phyloP scores from a whole-genome alignment of 352 stramenopile species.

The Pythium sukuiense region DNA sequence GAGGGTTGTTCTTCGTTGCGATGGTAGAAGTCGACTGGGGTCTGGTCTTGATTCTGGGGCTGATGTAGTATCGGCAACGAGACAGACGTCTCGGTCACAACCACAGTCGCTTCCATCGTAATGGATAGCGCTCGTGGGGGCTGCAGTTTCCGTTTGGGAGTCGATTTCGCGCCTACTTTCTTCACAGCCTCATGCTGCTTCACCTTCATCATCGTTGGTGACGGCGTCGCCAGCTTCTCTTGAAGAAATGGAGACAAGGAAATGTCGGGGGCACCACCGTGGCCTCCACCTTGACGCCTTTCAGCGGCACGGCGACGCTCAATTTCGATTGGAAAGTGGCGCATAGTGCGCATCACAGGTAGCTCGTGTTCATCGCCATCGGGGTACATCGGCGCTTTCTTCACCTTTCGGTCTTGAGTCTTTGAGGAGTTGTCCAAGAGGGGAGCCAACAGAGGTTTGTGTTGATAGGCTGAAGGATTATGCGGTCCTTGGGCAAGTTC shows the following conservation, averaged over 20 bases:
- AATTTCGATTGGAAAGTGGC: conserved; percentile 19
- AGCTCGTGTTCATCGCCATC: conserved; percentile 13
- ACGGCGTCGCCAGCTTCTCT: conserved; percentile 6
- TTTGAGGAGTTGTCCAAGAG: neutral
- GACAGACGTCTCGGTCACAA: conserved; percentile 35
- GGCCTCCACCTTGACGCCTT: neutral
- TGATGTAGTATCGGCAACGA: conserved; percentile 35
- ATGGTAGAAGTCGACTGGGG: neutral
- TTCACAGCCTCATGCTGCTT: neutral
- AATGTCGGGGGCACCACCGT: neutral
- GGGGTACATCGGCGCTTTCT: neutral
- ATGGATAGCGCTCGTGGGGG: conserved; percentile 7
- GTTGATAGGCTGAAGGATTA: neutral
- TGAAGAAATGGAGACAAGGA: conserved; percentile 11
- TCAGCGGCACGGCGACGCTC: neutral
- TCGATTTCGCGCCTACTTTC: conserved; percentile 36
- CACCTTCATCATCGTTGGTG: neutral
- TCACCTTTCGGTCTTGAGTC: neutral
- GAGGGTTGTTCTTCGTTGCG: neutral
- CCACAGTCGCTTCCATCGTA: conserved; percentile 37
- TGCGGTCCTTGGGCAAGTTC: conserved; percentile 30
- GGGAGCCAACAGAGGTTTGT: conserved; percentile 1
- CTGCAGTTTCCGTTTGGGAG: conserved; percentile 28
- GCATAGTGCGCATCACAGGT: conserved; percentile 22
- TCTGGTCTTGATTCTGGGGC: neutral